Base-by-base conservation (phyloP, 2,329 filamentous ascomycete genomes). In the Esteya vermicola region DNA sequence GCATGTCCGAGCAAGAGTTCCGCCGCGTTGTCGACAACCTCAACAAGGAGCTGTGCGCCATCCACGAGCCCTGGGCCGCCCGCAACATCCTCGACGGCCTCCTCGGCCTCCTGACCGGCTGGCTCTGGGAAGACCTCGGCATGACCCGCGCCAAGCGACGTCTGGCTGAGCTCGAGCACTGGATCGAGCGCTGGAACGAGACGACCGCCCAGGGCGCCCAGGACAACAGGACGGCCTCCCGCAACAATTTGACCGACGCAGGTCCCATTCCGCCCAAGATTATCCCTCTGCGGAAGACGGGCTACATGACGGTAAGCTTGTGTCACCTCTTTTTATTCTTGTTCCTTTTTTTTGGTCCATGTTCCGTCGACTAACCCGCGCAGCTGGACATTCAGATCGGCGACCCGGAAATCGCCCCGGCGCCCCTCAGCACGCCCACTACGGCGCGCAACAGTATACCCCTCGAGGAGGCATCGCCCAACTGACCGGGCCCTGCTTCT, bases 101-200 rank as follows among this genome's bases (percentile, higher is more conserved):
- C 10, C 56, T 96, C 49, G 86, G 89, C 2, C 65, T 93, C 5
- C 60, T 86, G 26, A 96, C 91, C 0, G 84, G 89, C 19, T 98
- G 88, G 84, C 53, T 96, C 26, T 96, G 86, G 85, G 91, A 98
- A 43, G 89, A 96, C 54, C 52, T 89, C 19, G 86, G 89, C 2
- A 61, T 85, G 27, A 83, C 83, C 4, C 76, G 71, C 9, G 72
- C 81, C 43, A 96, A 96, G 63, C 64, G 67, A 19, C 71, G 78
- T 41, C 57, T 94, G 34, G 71, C 68, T 41, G 68, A 63, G 9
- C 62, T 95, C 16, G 91, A 98, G 60, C 59, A 57, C 28, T 94
- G 84, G 77, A 72, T 98, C 40, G 82, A 93, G 47, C 70, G 76
- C 43, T 95, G 89, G 88, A 98, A 98, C 56, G 55, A 57, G 9